phyloP scores from a whole-genome alignment of 2,329 filamentous ascomycete species.

The Epicoccum sorghinum region DNA sequence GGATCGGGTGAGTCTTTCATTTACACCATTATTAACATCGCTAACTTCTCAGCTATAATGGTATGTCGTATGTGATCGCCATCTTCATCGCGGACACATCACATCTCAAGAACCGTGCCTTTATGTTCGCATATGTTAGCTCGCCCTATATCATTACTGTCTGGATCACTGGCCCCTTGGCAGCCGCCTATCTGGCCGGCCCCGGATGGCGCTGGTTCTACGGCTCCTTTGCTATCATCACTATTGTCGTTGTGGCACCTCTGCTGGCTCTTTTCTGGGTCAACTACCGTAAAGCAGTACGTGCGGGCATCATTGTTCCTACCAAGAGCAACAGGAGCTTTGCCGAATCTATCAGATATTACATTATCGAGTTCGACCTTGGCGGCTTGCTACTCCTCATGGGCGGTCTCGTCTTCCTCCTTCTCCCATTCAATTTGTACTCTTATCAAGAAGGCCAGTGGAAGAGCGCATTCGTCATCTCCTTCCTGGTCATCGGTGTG shows the following conservation, averaged over 20 bases:
- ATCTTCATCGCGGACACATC: conserved; percentile 73
- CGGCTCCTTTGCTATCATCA: conserved; percentile 68
- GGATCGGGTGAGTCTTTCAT: conserved; percentile 56
- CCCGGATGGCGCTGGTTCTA: conserved; percentile 70
- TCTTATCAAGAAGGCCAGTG: conserved; percentile 38
- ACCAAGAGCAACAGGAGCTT: conserved; percentile 53
- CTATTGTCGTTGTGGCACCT: conserved; percentile 65
- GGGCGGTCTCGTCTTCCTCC: conserved; percentile 66
- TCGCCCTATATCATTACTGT: conserved; percentile 29
- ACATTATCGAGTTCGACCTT: conserved; percentile 67
- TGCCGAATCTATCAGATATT: conserved; percentile 57
- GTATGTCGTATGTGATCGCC: conserved; percentile 64
- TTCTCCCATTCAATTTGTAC: conserved; percentile 69
- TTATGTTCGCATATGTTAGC: conserved; percentile 60
- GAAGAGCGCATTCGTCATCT: conserved; percentile 45
- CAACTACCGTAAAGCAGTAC: conserved; percentile 65
- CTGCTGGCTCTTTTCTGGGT: conserved; percentile 62
- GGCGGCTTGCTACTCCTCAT: conserved; percentile 66
- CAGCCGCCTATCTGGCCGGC: conserved; percentile 50
- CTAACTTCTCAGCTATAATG: conserved; percentile 43
- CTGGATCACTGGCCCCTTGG: conserved; percentile 29
- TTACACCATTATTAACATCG: not conserved
- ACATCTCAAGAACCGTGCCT: conserved; percentile 64
- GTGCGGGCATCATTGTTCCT: conserved; percentile 56
- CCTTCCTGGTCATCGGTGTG: conserved; percentile 47